Conservation (phyloP, 2,329 filamentous ascomycete species). For the Colletotrichum horii region DNA sequence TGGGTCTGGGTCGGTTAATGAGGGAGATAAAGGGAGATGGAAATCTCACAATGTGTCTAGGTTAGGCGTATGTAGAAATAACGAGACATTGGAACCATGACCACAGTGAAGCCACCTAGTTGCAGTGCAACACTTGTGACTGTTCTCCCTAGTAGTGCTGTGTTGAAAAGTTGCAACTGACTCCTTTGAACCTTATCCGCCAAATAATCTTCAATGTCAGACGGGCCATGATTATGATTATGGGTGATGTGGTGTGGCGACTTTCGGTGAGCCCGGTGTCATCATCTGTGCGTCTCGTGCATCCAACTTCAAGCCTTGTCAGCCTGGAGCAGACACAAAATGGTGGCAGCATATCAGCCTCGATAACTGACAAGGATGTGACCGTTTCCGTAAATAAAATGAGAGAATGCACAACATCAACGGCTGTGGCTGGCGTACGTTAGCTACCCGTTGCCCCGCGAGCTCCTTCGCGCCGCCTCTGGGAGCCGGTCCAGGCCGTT, state of each 20-base stretch:
- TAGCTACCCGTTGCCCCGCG: background rate
- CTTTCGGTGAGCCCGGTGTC: background rate
- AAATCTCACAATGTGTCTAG: background rate
- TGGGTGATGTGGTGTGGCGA: background rate
- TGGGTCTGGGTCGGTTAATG: background rate
- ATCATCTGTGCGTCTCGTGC: background rate
- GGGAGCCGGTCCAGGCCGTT: background rate
- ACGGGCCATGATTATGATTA: accelerated
- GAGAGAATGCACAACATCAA: background rate
- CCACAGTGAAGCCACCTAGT: background rate
- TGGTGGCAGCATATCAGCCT: background rate
- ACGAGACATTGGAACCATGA: background rate
- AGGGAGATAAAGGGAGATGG: background rate
- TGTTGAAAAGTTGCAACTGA: background rate
- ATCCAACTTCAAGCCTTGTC: background rate
- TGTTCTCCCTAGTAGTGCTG: background rate
- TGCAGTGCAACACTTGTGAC: accelerated
- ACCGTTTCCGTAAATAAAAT: background rate
- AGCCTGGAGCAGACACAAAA: background rate
- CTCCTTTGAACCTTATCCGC: background rate
- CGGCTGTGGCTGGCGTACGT: background rate
- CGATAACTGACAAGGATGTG: background rate
- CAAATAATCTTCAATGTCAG: background rate
- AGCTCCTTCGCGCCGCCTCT: background rate
- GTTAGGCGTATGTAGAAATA: slow-evolving; percentile 7